phyloP scores from a whole-genome alignment of 2,329 filamentous ascomycete genomes.

The Phialophora chinensis region DNA sequence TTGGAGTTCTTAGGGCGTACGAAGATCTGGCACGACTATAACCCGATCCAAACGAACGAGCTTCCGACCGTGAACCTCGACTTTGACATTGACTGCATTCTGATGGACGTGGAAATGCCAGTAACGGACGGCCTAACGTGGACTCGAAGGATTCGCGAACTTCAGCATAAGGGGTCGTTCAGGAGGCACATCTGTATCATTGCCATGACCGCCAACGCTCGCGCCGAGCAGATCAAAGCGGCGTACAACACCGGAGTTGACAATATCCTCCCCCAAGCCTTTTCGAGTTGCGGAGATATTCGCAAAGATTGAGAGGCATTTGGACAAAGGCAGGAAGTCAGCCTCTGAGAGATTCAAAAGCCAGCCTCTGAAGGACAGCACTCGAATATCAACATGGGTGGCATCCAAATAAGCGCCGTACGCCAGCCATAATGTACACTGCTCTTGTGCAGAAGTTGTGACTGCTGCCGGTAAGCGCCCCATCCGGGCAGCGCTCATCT shows the following conservation, averaged over 20 bases:
- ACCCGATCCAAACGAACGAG: not conserved
- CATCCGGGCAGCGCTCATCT: not conserved
- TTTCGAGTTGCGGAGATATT: conserved; percentile 72
- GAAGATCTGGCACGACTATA: conserved; percentile 23
- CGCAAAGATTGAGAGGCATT: conserved; percentile 64
- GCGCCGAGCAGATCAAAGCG: conserved; percentile 70
- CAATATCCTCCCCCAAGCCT: conserved; percentile 77
- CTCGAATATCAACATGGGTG: not conserved
- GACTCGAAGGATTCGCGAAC: conserved; percentile 69
- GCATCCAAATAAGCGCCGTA: not conserved
- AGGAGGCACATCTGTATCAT: conserved; percentile 29
- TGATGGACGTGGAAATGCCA: conserved; percentile 85
- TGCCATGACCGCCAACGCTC: conserved; percentile 34
- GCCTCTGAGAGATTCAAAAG: too few species aligned
- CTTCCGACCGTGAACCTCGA: conserved; percentile 11
- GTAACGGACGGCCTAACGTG: conserved; percentile 81
- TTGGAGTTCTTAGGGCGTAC: conserved; percentile 47
- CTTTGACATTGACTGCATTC: conserved; percentile 62
- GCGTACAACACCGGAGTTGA: conserved; percentile 76
- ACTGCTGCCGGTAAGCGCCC: not conserved
- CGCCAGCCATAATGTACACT: not conserved
- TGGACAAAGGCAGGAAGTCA: not conserved
- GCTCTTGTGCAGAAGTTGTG: not conserved
- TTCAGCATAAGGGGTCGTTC: conserved; percentile 61
- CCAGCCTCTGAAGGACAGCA: not conserved